A percentile compares a stretch with the other conserved stretches of the same genome.
Conservation (phyloP, 139 green algal species). For the Chlorella sp. region DNA sequence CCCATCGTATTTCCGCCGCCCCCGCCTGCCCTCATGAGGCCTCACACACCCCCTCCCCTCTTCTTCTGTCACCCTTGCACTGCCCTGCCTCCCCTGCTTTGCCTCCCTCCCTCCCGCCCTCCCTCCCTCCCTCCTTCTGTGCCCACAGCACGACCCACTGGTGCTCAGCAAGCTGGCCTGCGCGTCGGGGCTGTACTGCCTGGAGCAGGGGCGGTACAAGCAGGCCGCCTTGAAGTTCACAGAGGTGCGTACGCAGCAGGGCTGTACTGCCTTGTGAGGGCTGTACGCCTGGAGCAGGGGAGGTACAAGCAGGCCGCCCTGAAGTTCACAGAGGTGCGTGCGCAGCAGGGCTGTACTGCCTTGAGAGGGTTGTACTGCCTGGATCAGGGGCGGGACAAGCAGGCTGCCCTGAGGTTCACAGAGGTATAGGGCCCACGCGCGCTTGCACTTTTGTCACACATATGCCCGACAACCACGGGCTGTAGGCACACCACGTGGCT, state of each 20-base stretch:
- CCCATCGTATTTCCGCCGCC: background rate
- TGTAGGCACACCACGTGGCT: no score
- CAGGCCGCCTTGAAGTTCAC: constrained; percentile 76
- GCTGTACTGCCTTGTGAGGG: background rate
- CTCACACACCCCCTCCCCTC: background rate
- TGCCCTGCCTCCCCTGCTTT: background rate
- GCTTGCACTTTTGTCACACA: background rate
- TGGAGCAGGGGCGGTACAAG: constrained; percentile 79
- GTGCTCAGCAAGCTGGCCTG: constrained; percentile 33
- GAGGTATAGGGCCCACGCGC: constrained; percentile 43
- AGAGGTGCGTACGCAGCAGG: constrained; percentile 56
- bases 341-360: constrained; percentile 15
- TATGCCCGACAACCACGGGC: no score
- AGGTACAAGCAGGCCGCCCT: background rate
- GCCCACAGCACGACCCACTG: background rate
- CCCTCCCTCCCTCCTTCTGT: background rate
- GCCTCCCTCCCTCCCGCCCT: no score
- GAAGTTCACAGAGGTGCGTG: constrained; percentile 23
- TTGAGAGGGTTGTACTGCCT: constrained; percentile 2
- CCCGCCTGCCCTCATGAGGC: background rate
- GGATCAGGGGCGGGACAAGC: constrained; percentile 78
- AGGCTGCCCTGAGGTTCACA: constrained; percentile 75
- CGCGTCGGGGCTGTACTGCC: constrained; percentile 31
- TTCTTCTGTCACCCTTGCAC: background rate
- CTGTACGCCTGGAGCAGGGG: background rate